Evolutionary conservation across 2,329 filamentous ascomycete species (phyloP).

Genomic region (Trichoderma simmonsii): DNA sequence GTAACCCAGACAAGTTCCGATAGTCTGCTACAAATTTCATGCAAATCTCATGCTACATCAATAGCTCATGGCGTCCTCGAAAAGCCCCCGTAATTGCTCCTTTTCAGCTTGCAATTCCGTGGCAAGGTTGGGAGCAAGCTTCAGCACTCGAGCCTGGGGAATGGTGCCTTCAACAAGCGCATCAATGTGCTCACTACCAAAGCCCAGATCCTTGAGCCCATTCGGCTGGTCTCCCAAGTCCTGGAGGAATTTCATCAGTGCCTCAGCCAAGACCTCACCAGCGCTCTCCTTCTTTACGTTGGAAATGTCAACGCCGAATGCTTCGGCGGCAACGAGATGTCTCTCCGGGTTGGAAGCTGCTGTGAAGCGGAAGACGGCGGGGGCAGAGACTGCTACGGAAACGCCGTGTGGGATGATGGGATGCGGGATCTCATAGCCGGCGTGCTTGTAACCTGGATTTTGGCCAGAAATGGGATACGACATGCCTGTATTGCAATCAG

Average conservation of each 20-base stretch:
- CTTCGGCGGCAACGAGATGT: slow-evolving; percentile 84
- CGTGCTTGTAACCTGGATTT: slow-evolving; percentile 83
- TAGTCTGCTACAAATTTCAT: slow-evolving; percentile 15
- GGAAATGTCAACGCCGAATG: slow-evolving; percentile 84
- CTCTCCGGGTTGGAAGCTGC: slow-evolving; percentile 87
- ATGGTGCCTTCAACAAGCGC: slow-evolving; percentile 89
- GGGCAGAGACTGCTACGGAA: slow-evolving; percentile 87
- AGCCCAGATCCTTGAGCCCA: slow-evolving; percentile 81
- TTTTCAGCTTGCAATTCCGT: slow-evolving; percentile 67
- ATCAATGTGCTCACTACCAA: slow-evolving; percentile 71
- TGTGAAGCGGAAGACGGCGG: slow-evolving; percentile 92
- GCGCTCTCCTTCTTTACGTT: slow-evolving; percentile 87
- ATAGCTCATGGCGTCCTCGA: slow-evolving; percentile 57
- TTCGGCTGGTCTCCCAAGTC: slow-evolving; percentile 86
- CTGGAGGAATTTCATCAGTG: slow-evolving; percentile 74
- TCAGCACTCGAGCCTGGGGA: slow-evolving; percentile 84
- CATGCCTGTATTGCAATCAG: slow-evolving; percentile 61
- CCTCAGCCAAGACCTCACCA: slow-evolving; percentile 82
- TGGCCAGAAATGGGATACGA: slow-evolving; percentile 96
- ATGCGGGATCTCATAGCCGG: slow-evolving; percentile 73
- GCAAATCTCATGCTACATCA: slow-evolving; percentile 20
- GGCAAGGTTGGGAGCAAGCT: slow-evolving; percentile 80
- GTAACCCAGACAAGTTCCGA: slow-evolving; percentile 53
- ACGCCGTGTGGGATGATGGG: slow-evolving; percentile 95
- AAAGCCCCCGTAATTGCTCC: slow-evolving; percentile 66